Percentiles rank a stretch among this genome's conserved stretches.
Evolutionary conservation across 2,329 filamentous ascomycete species (phyloP).

Genomic region (Pseudogymnoascus sp.): DNA sequence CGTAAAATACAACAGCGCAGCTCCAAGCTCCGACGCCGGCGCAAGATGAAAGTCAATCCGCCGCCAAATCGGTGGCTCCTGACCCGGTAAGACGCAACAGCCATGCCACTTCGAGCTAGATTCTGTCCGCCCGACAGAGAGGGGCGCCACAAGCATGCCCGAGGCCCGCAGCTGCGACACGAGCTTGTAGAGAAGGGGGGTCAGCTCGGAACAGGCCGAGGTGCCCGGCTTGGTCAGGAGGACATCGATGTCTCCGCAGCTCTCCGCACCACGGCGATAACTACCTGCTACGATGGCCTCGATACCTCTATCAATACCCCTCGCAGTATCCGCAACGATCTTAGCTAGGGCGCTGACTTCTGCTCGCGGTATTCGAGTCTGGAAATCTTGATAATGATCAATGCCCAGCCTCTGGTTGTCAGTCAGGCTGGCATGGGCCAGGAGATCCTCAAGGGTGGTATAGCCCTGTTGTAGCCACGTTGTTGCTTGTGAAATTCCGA

Average conservation of each 20-base stretch:
- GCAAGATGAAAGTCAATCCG: conserved; percentile 81
- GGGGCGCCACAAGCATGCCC: conserved; percentile 59
- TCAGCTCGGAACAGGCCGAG: conserved; percentile 43
- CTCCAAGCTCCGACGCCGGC: conserved; percentile 69
- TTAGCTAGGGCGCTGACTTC: conserved; percentile 65
- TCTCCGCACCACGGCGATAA: conserved; percentile 68
- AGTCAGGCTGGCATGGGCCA: conserved; percentile 51
- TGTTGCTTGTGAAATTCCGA: conserved; percentile 59
- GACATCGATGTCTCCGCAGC: conserved; percentile 76
- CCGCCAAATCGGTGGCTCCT: conserved; percentile 53
- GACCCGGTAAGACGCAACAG: conserved; percentile 59
- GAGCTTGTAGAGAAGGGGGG: conserved; percentile 52
- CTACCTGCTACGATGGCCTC: conserved; percentile 73
- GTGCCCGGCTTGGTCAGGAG: conserved; percentile 66
- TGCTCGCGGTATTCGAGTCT: conserved; percentile 63
- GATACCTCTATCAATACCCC: conserved; percentile 51
- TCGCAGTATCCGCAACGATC: conserved; percentile 52
- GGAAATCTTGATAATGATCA: conserved; percentile 72
- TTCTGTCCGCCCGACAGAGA: conserved; percentile 45
- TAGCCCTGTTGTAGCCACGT: conserved; percentile 71
- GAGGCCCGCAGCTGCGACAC: conserved; percentile 49
- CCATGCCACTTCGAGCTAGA: conserved; percentile 82
- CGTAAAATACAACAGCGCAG: conserved; percentile 88
- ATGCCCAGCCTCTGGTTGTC: conserved; percentile 66
- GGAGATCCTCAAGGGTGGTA: conserved; percentile 64